Evolutionary conservation across 345 rosid genomes (phyloP).

Genomic region (Streptanthus diversifolius): DNA sequence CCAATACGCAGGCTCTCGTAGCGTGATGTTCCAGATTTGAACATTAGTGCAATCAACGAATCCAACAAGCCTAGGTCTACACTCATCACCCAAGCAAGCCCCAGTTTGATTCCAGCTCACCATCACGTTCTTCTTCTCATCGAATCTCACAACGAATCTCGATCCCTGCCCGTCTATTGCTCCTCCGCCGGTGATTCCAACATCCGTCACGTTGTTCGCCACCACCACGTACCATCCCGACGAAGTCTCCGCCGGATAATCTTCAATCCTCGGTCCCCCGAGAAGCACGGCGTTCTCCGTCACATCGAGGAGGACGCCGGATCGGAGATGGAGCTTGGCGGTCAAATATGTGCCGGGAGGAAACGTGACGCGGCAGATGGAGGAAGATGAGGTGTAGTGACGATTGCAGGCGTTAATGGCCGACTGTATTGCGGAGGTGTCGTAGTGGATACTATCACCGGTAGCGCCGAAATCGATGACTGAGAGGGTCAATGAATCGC

Average conservation of each 20-base stretch:
- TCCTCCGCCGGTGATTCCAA: slow-evolving; percentile 90
- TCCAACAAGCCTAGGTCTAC: slow-evolving; percentile 77
- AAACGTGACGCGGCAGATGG: slow-evolving; percentile 62
- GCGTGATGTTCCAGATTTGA: slow-evolving; percentile 56
- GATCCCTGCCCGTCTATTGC: slow-evolving; percentile 78
- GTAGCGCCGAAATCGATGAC: slow-evolving; percentile 75
- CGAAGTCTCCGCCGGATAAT: slow-evolving; percentile 50
- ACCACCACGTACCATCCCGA: slow-evolving; percentile 74
- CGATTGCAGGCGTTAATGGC: slow-evolving; percentile 62
- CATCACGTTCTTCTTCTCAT: slow-evolving; percentile 80
- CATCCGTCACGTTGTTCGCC: slow-evolving; percentile 71
- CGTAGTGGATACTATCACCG: slow-evolving; percentile 78
- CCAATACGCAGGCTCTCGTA: slow-evolving; percentile 88
- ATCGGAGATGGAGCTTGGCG: slow-evolving; percentile 65
- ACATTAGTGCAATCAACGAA: slow-evolving; percentile 66
- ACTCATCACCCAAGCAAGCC: slow-evolving; percentile 82
- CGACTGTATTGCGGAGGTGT: slow-evolving; percentile 66
- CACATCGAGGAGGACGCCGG: slow-evolving; percentile 60
- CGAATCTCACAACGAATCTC: slow-evolving; percentile 59
- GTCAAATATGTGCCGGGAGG: slow-evolving; percentile 76
- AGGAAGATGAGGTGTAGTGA: slow-evolving; percentile 26
- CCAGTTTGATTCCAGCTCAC: slow-evolving; percentile 91
- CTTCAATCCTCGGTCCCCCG: slow-evolving; percentile 63
- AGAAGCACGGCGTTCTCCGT: slow-evolving; percentile 56
- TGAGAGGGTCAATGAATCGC: slow-evolving; percentile 29